Conservation (phyloP, 495 filamentous ascomycete species). For the Penicillium ochrochloron region DNA sequence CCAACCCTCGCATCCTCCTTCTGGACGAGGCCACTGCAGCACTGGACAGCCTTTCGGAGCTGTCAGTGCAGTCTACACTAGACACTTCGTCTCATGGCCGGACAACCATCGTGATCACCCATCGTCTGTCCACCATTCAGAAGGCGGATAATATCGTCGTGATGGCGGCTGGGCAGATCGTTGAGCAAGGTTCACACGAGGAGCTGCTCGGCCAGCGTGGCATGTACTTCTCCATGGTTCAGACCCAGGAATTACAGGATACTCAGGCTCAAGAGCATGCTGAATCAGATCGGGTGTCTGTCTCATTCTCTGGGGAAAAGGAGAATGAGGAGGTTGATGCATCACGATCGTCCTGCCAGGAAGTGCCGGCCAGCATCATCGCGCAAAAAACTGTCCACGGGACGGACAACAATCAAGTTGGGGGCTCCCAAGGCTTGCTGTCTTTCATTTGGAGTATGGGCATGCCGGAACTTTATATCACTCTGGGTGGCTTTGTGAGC, state of each 20-base stretch:
- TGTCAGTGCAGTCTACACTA: slow-evolving; percentile 2
- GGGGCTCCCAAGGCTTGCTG: neutral
- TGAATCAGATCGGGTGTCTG: neutral
- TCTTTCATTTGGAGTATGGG: slow-evolving; percentile 5
- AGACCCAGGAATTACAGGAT: neutral
- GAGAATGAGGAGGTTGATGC: neutral
- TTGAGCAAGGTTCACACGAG: slow-evolving; percentile 72
- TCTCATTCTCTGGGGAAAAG: neutral
- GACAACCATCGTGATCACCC: slow-evolving; percentile 8
- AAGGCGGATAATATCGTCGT: slow-evolving; percentile 12
- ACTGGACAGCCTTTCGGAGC: slow-evolving; percentile 4
- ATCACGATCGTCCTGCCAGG: neutral
- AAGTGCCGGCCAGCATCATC: neutral
- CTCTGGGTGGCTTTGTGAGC: neutral
- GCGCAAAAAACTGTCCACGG: neutral
- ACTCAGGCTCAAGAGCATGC: neutral
- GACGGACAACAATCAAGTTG: neutral
- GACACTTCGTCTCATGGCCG: neutral
- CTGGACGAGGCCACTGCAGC: slow-evolving; percentile 16
- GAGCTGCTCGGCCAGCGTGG: slow-evolving; percentile 60
- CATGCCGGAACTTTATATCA: neutral
- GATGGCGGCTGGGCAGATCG: slow-evolving; percentile 4
- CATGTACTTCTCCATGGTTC: slow-evolving; percentile 53
- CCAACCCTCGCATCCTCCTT: neutral
- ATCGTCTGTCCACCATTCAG: slow-evolving; percentile 7